phyloP scores from a whole-genome alignment of 2,329 filamentous ascomycete genomes.

The Epichloe typhina region DNA sequence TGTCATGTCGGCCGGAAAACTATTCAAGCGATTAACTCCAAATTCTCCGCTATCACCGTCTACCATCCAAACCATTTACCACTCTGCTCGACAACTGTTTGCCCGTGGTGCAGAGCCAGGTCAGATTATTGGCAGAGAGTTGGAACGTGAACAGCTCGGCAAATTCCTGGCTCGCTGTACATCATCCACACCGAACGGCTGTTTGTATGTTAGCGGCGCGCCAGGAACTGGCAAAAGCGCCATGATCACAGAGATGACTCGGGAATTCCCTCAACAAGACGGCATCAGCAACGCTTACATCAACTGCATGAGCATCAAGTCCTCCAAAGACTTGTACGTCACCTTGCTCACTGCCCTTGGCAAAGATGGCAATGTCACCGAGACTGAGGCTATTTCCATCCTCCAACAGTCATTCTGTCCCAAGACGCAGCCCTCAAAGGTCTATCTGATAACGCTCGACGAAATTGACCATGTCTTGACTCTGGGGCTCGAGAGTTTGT shows the following conservation, averaged over 20 bases:
- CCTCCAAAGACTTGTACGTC: constrained; percentile 70
- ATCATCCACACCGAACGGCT: constrained; percentile 52
- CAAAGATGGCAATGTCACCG: constrained; percentile 43
- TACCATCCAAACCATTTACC: constrained; percentile 64
- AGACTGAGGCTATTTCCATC: constrained; percentile 52
- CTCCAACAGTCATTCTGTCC: constrained; percentile 61
- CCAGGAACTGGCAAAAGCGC: constrained; percentile 96
- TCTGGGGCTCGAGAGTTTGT: constrained; percentile 76
- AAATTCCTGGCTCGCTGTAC: constrained; percentile 55
- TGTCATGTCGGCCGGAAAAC: constrained; percentile 61
- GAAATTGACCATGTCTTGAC: constrained; percentile 92
- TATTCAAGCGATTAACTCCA: constrained; percentile 67
- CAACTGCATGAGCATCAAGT: constrained; percentile 96
- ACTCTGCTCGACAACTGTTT: constrained; percentile 77
- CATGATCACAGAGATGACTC: constrained; percentile 69
- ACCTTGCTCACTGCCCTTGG: constrained; percentile 61
- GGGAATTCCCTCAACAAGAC: constrained; percentile 37
- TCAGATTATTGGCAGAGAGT: constrained; percentile 65
- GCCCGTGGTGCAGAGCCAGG: constrained; percentile 64
- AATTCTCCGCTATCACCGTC: constrained; percentile 60
- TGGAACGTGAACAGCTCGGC: constrained; percentile 49
- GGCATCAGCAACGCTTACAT: constrained; percentile 61
- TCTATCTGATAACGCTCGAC: constrained; percentile 79
- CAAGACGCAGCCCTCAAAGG: constrained; percentile 38
- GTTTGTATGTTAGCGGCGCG: constrained; percentile 88